phyloP scores from a whole-genome alignment of 331 rosid species.

The Saraca asoca region DNA sequence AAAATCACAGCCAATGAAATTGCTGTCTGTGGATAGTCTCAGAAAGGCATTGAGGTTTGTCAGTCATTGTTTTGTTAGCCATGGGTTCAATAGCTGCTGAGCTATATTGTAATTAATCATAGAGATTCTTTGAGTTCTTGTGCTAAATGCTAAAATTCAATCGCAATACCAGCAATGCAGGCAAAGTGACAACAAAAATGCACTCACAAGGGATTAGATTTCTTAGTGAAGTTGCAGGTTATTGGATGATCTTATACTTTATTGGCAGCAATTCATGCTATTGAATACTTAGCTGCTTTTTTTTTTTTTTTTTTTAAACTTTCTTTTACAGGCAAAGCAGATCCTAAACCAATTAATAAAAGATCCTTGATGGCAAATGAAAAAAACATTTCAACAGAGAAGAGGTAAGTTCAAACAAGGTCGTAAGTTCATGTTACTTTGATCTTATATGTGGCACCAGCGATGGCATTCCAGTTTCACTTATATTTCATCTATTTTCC shows the following conservation, averaged over 20 bases:
- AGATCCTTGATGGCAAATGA: constrained; percentile 44
- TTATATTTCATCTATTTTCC: constrained; percentile 19
- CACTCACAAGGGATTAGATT: constrained; percentile 93
- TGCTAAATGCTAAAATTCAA: constrained; percentile 24
- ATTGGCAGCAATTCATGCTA: constrained; percentile 16
- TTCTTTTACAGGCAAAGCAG: constrained; percentile 52
- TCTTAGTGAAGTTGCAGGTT: constrained; percentile 79
- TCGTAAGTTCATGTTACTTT: constrained; percentile 15
- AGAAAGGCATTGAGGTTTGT: constrained; percentile 84
- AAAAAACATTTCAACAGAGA: constrained; percentile 42
- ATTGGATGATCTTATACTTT: constrained; percentile 27
- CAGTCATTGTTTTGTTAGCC: constrained; percentile 9
- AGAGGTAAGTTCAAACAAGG: constrained; percentile 54
- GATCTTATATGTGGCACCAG: constrained; percentile 8
- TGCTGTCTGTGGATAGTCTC: constrained; percentile 77
- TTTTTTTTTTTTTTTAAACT: not conserved
- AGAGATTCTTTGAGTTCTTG: constrained; percentile 5
- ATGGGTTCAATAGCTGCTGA: not conserved
- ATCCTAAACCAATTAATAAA: constrained; percentile 36
- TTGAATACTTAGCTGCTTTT: constrained; percentile 36
- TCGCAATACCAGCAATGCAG: constrained; percentile 65
- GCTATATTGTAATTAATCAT: constrained; percentile 1
- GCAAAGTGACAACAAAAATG: constrained; percentile 75
- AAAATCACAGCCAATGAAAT: constrained; percentile 59
- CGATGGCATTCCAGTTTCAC: constrained; percentile 3